Evolutionary conservation across 352 stramenopile species (phyloP).

Genomic region (Elongisporangium senticosum): DNA sequence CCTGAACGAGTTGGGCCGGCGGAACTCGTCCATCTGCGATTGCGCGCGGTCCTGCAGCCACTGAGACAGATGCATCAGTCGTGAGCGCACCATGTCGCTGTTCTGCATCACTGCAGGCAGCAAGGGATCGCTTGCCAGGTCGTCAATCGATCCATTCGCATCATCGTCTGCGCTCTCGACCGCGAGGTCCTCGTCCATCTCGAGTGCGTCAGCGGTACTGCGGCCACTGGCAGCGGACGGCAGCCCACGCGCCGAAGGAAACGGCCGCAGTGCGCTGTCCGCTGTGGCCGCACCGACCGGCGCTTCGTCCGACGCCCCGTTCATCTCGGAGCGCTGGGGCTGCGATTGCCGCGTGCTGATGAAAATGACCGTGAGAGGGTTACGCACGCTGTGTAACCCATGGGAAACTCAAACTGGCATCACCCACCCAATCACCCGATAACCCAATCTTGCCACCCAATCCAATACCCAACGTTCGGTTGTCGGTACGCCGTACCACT

Average conservation of each 20-base stretch:
- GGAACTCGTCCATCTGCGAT: conserved; percentile 15
- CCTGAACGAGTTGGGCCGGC: conserved; percentile 10
- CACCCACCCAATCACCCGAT: not conserved
- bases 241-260: not conserved
- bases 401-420: not conserved
- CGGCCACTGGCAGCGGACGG: not conserved
- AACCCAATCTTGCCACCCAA: not conserved
- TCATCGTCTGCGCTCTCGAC: not conserved
- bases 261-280: not conserved
- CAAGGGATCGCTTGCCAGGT: not conserved
- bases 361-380: not conserved
- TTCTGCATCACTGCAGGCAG: conserved; percentile 2
- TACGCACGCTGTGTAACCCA: not conserved
- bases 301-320: not conserved
- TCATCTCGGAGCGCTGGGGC: not conserved
- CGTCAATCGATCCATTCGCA: not conserved
- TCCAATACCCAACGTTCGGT: not conserved
- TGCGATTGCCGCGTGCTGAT: not conserved
- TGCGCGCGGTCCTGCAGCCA: conserved; percentile 26
- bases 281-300: not conserved
- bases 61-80: conserved; percentile 28
- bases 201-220: not conserved
- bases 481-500: not conserved
- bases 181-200: not conserved
- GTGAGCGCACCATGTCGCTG: conserved; percentile 18